Base-by-base conservation (phyloP, 2,329 filamentous ascomycete genomes). In the Geoglossum cookeanum region DNA sequence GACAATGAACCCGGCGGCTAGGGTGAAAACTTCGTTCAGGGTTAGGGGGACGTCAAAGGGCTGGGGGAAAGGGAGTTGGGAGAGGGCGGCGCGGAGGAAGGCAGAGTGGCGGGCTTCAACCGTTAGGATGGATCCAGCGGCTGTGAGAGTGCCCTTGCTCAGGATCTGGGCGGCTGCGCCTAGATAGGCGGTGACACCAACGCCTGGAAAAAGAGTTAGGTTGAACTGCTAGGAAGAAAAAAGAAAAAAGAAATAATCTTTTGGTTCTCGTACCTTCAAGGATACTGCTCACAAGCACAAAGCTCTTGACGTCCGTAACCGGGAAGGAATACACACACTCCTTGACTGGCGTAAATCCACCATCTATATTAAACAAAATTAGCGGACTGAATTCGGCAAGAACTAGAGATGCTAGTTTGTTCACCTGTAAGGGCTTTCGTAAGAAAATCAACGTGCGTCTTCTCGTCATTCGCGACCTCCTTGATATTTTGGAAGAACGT, bases 21-120 rank as follows among this genome's bases (percentile, higher is more conserved):
- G 74, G 2, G 80, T 80, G 72, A 75, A 83, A 53, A 85, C 79
- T 63, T 76, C 69, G 66, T 81, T 75, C 64, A 77, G 72, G 61
- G 69, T 68, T 42, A 84, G 72, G 0, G 80, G 78, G 29, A 75
- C 72, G 61, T 84, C 81, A 61, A 81, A 82, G 6, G 80, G 68
- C 61, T 78, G 73, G 0, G 81, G 70, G 63, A 79, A 81, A 1
- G 80, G 78, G 3, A 67, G 66, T 62, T 78, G 65, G 54, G 70
- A 67, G 17, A 75, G 68, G 8, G 69, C 69, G 33, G 70, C 67
- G 56, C 81, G 78, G 61, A 84, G 70, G 69, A 81, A 83, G 3
- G 82, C 71, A 1, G 76, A 76, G 70, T 85, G 81, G 8, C 81
- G 76, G 35, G 81, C 75, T 64, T 85, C 81, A 58, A 83, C 76